Evolutionary conservation across 2,329 filamentous ascomycete genomes (phyloP), one percentile per base, ranked within the genome.

Genomic region (Diaporthe destruens): DNA sequence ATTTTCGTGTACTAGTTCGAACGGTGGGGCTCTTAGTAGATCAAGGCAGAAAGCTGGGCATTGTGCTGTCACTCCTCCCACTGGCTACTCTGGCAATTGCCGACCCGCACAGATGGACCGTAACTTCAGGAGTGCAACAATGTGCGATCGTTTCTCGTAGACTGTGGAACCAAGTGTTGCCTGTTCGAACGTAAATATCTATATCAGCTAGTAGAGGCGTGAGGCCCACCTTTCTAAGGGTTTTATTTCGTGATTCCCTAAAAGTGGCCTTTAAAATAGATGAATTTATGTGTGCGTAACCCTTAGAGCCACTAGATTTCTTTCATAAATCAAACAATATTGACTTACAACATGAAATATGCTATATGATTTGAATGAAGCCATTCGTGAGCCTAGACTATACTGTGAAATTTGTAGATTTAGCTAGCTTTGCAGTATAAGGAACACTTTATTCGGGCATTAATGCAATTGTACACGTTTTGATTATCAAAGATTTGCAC

Each of bases 131-230:
- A n/a, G 2, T 29, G 57, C 23, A 47, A 47, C 8, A 32, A 44
- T 61, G 44, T 47, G 39, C 57, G 57, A 61, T 61, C 57, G 39
- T 11, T 44, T 44, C 56, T 44, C 14, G 18, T 44, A 9, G 36
- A 14, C 42, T 44, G 56, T 29, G 36, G 4, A 14, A 6, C 29
- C 2, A 61, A 32, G 1, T 29, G 18, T 16, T 3, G 4, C 6
- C n/a, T 20, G 11, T 39, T 39, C n/a, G 11, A 12, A 23, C 44
- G n/a, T 8, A 49, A 20, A n/a, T n/a, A n/a, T 20, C 20, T 0
- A 49, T 20, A 9, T 11, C 9, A 36, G 34, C 32, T 7, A 7
- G 32, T 36, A 5, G 34, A 36, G 34, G 12, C 36, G 11, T 39
- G 36, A 3, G 36, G 36, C 36, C 11, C 36, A 9, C 36, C 9